These are phyloP conservation scores for Mixia osmundae DNA, from an alignment of 1,284 basidiomycete species.

Conservation along the genomic window DNA sequence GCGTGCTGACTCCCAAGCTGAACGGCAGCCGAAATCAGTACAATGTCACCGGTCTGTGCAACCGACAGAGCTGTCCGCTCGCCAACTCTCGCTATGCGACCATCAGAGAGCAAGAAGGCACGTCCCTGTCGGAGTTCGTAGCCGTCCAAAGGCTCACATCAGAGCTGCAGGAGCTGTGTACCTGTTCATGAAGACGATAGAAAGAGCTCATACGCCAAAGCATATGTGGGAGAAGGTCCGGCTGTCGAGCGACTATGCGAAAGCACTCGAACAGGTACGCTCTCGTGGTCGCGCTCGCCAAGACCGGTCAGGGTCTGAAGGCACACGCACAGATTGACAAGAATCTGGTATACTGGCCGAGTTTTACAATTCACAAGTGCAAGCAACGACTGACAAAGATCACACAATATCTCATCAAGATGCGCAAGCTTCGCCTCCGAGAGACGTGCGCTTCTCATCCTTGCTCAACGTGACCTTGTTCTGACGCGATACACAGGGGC, in stretches of 20 bases:
- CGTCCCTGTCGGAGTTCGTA: slow-evolving; percentile 14
- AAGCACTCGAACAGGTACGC: slow-evolving; percentile 71
- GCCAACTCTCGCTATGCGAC: slow-evolving; percentile 95
- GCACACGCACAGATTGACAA: slow-evolving; percentile 48
- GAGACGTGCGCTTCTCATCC: slow-evolving; percentile 43
- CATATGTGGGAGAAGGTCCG: slow-evolving; percentile 94
- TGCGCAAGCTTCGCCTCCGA: slow-evolving; percentile 68
- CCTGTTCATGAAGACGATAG: slow-evolving; percentile 95
- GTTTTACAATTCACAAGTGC: slow-evolving; percentile 92
- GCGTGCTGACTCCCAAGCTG: too few species aligned
- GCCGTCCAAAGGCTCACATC: background rate
- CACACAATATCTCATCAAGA: slow-evolving; percentile 96
- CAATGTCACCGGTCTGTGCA: slow-evolving; percentile 95
- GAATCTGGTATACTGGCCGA: slow-evolving; percentile 91
- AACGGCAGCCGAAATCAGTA: slow-evolving; percentile 96
- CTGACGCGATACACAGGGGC: slow-evolving; percentile 33
- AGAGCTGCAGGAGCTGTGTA: slow-evolving; percentile 47
- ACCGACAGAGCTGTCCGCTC: slow-evolving; percentile 81
- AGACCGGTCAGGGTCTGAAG: slow-evolving; percentile 2
- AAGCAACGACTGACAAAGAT: slow-evolving; percentile 98
- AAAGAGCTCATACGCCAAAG: slow-evolving; percentile 81
- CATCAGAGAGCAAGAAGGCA: slow-evolving; percentile 81
- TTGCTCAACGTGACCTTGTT: slow-evolving; percentile 1
- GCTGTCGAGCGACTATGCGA: slow-evolving; percentile 79
- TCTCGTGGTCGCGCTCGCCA: background rate